Evolutionary conservation across 2,329 filamentous ascomycete species (phyloP).

Genomic region (Fusarium gaditjirri): DNA sequence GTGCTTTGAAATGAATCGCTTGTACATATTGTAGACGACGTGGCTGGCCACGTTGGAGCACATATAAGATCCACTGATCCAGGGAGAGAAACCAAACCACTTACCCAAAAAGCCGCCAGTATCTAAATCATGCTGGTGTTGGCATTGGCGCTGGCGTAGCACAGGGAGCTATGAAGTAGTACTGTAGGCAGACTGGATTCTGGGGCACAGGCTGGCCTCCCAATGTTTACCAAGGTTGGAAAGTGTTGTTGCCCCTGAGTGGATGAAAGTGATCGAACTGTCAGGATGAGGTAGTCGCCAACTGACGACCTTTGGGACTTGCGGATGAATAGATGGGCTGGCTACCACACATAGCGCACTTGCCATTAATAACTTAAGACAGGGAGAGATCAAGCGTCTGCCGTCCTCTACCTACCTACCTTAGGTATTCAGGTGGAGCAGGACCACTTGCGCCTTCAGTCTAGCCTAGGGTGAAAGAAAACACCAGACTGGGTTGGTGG

Average conservation of each 20-base stretch:
- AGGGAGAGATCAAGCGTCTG: background rate
- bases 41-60: conserved; percentile 34
- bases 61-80: conserved; percentile 20
- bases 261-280: conserved; percentile 20
- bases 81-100: conserved; percentile 9
- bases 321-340: conserved; percentile 1
- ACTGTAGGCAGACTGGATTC: background rate
- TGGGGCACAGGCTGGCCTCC: conserved; percentile 6
- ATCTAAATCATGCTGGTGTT: conserved; percentile 7
- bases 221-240: conserved; percentile 17
- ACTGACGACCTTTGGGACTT: conserved; percentile 9
- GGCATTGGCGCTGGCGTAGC: background rate
- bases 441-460: background rate
- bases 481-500: background rate
- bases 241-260: conserved; percentile 28
- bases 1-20: conserved; percentile 27
- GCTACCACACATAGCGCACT: background rate
- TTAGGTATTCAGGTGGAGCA: conserved; percentile 4
- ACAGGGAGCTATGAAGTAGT: conserved; percentile 11
- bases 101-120: conserved; percentile 12
- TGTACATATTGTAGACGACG: conserved; percentile 24
- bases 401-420: no score
- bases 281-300: conserved; percentile 4
- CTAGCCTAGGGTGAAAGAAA: background rate
- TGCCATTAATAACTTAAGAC: background rate